These are phyloP conservation scores for Datisca glomerata DNA, from an alignment of 306 rosid species.

Conservation along the genomic window DNA sequence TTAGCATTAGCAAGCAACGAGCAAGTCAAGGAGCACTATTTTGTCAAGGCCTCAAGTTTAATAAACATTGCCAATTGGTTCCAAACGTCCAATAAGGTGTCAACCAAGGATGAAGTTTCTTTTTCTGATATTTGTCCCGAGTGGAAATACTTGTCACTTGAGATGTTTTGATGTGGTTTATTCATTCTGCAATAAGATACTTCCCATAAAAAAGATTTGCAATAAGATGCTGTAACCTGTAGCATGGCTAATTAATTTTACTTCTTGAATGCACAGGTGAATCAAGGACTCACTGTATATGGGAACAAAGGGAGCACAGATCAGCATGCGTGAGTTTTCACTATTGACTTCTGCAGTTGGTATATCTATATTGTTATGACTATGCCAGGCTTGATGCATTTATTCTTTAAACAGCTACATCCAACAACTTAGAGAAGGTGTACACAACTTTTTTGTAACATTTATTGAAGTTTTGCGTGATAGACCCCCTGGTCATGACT, in stretches of 20 bases:
- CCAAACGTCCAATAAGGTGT: too few relatives aligned
- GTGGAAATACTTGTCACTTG: not conserved
- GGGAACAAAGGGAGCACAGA: constrained; percentile 97
- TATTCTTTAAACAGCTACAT: constrained; percentile 49
- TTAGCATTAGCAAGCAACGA: too few relatives aligned
- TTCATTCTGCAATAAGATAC: too few relatives aligned
- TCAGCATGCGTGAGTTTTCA: constrained; percentile 83
- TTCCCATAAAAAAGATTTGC: too few relatives aligned
- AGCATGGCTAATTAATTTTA: constrained; percentile 5
- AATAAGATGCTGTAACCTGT: not conserved
- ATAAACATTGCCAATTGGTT: too few relatives aligned
- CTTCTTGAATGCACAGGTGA: constrained; percentile 40
- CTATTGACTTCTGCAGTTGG: constrained; percentile 4
- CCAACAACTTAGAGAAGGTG: constrained; percentile 96
- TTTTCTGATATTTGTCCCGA: too few relatives aligned
- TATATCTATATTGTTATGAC: not conserved
- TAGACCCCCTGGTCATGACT: constrained; percentile 99
- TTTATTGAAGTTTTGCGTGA: constrained; percentile 93
- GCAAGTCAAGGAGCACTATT: too few relatives aligned
- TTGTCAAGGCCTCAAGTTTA: too few relatives aligned
- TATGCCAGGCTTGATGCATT: constrained; percentile 6
- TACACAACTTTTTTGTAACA: constrained; percentile 87
- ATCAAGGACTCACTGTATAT: constrained; percentile 83
- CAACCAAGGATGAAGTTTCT: too few relatives aligned
- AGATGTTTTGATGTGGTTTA: too few relatives aligned